Evolutionary conservation across 441 rosid genomes (phyloP).

Genomic region (Hura crepitans): DNA sequence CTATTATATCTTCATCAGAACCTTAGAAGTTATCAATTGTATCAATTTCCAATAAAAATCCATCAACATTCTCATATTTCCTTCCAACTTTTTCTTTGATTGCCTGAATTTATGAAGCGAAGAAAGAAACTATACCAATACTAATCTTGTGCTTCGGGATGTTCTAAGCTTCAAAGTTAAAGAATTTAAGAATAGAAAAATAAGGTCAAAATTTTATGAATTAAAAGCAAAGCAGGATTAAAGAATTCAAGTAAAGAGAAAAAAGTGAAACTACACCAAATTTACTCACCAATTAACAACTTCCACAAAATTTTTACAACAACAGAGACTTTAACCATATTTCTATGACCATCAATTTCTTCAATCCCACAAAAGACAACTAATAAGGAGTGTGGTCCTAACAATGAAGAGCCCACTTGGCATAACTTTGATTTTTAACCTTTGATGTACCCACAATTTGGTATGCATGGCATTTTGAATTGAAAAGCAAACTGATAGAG

Average conservation of each 20-base stretch:
- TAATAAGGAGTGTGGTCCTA: constrained; percentile 47
- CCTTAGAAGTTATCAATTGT: constrained; percentile 44
- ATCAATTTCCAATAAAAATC: constrained; percentile 31
- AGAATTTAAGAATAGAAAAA: not conserved
- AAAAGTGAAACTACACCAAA: not conserved
- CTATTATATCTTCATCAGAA: constrained; percentile 38
- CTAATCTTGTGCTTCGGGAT: constrained; percentile 23
- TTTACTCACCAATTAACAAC: constrained; percentile 32
- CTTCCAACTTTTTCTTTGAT: constrained; percentile 31
- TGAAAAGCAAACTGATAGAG: constrained; percentile 32
- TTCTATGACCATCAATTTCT: constrained; percentile 30
- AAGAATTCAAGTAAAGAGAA: not conserved
- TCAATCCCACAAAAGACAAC: constrained; percentile 42
- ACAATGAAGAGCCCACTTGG: constrained; percentile 32
- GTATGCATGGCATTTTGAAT: constrained; percentile 32
- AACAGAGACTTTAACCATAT: constrained; percentile 42
- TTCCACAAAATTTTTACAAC: constrained; percentile 30
- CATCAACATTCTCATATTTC: constrained; percentile 16
- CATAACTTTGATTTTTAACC: constrained; percentile 26
- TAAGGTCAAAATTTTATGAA: not conserved
- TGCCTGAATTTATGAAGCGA: constrained; percentile 34
- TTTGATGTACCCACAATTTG: constrained; percentile 33
- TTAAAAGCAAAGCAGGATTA: not conserved
- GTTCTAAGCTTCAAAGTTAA: constrained; percentile 23
- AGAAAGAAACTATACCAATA: constrained; percentile 40